Evolutionary conservation across 768 basidiomycete genomes (phyloP), one percentile per base, ranked within the genome.

Genomic region (Lyophyllum shimeji): DNA sequence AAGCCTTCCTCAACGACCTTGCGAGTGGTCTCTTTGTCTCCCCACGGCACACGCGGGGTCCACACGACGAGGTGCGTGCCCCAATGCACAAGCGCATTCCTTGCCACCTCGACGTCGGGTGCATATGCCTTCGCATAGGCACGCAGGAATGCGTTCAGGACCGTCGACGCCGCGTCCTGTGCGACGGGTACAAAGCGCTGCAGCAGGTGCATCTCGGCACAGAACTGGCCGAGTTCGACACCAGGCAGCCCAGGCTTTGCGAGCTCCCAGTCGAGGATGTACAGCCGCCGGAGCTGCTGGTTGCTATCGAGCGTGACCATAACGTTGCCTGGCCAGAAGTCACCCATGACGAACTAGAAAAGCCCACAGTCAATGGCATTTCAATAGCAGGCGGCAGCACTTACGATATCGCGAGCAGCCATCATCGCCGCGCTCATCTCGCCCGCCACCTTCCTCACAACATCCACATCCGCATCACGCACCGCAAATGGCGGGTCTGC

Each of bases 271-370:
- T 89, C 87, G 44, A 88, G 60, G 33, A 87, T 71, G 40, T 71
- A 76, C 9, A 85, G 60, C 11, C 67, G 73, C 62, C 73, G 69
- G 37, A 84, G 60, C 1, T 60, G 54, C 12, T 71, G 72, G 1
- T 69, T 63, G 6, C 63, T 63, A 46, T 67, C 67, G 11, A 76
- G 63, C 11, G 60, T 66, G n/a, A 87, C 60, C 57, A 87, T 71
- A 45, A 89, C 59, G 62, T 89, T 89, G 0, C 86, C 87, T 1
- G 87, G 80, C 86, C 87, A 89, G 60, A 89, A 84, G 65, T 89
- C 88, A 0, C 88, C 87, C 82, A 83, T 83, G n/a, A 78, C 75
- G 46, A 79, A 72, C 78, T 40, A 55, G 71, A 69, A 62, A 9
- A 20, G 31, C 43, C 13, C n/a, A n/a, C n/a, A 11, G 43, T 23